Percentiles rank a stretch among this genome's conserved stretches.
Evolutionary conservation across 805 yeast species (phyloP).

Genomic region (Yamadazyma sp.): DNA sequence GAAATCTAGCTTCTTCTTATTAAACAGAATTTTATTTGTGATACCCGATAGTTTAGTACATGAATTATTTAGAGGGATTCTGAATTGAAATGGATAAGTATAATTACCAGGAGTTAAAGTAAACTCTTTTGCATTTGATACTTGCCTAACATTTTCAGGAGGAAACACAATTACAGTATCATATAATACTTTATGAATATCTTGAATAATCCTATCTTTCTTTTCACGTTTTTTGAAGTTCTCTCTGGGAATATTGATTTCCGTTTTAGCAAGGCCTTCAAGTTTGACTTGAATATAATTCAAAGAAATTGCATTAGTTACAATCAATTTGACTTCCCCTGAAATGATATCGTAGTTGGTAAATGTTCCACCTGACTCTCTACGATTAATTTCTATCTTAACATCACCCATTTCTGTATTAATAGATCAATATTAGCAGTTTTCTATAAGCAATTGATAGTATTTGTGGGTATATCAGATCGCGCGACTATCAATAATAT

Average conservation of each 20-base stretch:
- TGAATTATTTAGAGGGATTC: constrained; percentile 40
- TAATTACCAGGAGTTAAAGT: constrained; percentile 51
- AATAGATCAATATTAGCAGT: no score
- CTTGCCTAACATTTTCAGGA: constrained; percentile 45
- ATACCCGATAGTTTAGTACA: constrained; percentile 29
- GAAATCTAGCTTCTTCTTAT: constrained; percentile 25
- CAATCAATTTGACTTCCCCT: constrained; percentile 40
- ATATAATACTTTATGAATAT: constrained; percentile 46
- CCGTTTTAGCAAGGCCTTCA: constrained; percentile 45
- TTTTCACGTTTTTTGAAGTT: constrained; percentile 7
- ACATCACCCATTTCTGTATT: constrained; percentile 27
- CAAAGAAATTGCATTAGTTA: constrained; percentile 40
- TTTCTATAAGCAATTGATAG: no score
- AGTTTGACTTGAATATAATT: constrained; percentile 50
- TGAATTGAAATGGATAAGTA: constrained; percentile 46
- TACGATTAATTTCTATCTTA: constrained; percentile 30
- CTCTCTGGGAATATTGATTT: constrained; percentile 26
- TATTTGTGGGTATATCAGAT: no score
- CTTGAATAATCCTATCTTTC: constrained; percentile 22
- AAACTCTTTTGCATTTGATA: constrained; percentile 41
- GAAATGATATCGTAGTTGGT: constrained; percentile 44
- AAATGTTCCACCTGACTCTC: constrained; percentile 37
- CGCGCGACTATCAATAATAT: no score
- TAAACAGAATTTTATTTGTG: constrained; percentile 31
- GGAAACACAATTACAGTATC: constrained; percentile 52